Percentiles rank a stretch among this genome's conserved stretches.
Conservation (phyloP, 148 eudicot genomes). For the Chenopodium suecicum region DNA sequence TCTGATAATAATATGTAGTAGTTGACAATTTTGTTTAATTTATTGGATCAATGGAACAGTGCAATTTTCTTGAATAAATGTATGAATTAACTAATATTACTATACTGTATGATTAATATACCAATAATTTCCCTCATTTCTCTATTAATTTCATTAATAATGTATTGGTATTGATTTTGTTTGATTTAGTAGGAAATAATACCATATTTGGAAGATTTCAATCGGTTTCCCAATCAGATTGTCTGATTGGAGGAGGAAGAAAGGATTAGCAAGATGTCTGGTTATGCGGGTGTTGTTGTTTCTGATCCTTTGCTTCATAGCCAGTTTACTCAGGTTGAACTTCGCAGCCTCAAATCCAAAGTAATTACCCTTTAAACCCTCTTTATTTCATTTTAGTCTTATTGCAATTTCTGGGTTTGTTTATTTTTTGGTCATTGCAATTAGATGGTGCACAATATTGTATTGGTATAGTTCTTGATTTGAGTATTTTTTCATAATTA, state of each 20-base stretch:
- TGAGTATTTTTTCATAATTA: background rate
- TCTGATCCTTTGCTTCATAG: constrained; percentile 37
- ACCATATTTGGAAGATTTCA: constrained; percentile 2
- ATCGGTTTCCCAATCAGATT: constrained; percentile 17
- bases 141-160: background rate
- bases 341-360: constrained; percentile 33
- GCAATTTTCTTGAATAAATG: background rate
- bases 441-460: too few relatives aligned
- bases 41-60: constrained; percentile 27
- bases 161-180: constrained; percentile 1
- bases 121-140: background rate
- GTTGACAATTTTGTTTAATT: background rate
- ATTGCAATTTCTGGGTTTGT: background rate
- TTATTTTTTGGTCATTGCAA: background rate
- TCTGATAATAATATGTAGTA: too few relatives aligned
- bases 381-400: background rate
- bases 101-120: background rate
- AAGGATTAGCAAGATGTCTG: constrained; percentile 25
- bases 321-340: constrained; percentile 45
- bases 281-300: constrained; percentile 38
- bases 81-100: background rate
- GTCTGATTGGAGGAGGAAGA: constrained; percentile 9
- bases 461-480: background rate
- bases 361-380: constrained; percentile 17
- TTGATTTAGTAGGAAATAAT: constrained; percentile 10